A percentile compares a stretch with the other conserved stretches of the same genome.
These are phyloP conservation scores for Saturnispora sekii DNA, from an alignment of 805 yeast species.

Conservation along the genomic window DNA sequence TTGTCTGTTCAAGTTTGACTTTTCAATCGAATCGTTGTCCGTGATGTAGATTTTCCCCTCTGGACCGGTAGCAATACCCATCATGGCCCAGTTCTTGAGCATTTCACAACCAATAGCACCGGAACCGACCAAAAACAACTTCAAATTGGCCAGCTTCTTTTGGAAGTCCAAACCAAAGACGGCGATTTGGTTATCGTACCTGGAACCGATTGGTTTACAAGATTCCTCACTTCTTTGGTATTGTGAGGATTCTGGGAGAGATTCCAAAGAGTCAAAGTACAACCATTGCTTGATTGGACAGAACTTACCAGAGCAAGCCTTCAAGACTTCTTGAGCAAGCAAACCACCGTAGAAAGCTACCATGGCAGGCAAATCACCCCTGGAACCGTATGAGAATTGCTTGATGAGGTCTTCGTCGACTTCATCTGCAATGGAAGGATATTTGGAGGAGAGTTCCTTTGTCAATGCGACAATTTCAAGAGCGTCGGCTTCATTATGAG, in stretches of 20 bases:
- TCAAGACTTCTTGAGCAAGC: slow-evolving; percentile 92
- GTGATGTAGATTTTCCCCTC: slow-evolving; percentile 78
- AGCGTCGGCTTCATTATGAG: slow-evolving; percentile 70
- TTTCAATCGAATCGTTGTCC: slow-evolving; percentile 92
- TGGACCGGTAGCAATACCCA: slow-evolving; percentile 91
- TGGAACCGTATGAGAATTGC: slow-evolving; percentile 74
- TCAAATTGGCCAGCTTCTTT: slow-evolving; percentile 60
- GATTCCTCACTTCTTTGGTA: slow-evolving; percentile 60
- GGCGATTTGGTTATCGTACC: slow-evolving; percentile 94
- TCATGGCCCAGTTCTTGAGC: slow-evolving; percentile 95
- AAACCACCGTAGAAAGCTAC: slow-evolving; percentile 89
- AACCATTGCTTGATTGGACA: slow-evolving; percentile 88
- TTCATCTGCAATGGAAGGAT: slow-evolving; percentile 39
- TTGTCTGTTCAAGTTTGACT: slow-evolving; percentile 93
- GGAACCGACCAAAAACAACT: slow-evolving; percentile 87
- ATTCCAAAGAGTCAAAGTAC: slow-evolving; percentile 90
- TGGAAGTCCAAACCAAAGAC: slow-evolving; percentile 81
- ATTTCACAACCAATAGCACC: slow-evolving; percentile 99
- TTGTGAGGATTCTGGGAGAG: slow-evolving; percentile 55
- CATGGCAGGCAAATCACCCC: slow-evolving; percentile 86
- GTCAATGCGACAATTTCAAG: slow-evolving; percentile 51
- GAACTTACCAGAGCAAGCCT: slow-evolving; percentile 92
- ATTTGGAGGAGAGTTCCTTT: slow-evolving; percentile 46
- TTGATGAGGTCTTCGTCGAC: slow-evolving; percentile 56
- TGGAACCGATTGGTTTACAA: slow-evolving; percentile 64